These are phyloP conservation scores for Apiotrichum laibachii DNA, from an alignment of 1,284 basidiomycete genomes.

Conservation along the genomic window DNA sequence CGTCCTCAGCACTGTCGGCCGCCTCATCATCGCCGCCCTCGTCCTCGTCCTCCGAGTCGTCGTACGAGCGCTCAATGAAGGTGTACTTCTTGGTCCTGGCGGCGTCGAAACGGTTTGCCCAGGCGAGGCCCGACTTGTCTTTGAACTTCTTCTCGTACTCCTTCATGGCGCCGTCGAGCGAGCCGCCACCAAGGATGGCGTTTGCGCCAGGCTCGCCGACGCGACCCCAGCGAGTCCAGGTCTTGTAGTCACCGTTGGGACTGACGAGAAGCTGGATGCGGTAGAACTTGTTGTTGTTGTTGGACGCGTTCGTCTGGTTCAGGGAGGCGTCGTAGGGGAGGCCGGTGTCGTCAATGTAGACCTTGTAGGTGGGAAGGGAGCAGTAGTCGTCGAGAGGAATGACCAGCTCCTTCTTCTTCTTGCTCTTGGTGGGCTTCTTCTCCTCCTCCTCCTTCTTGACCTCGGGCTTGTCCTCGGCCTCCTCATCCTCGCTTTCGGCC, in stretches of 20 bases:
- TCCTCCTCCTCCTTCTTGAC: not conserved
- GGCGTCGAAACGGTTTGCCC: conserved; percentile 9
- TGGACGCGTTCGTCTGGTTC: conserved; percentile 64
- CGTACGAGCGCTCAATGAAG: conserved; percentile 23
- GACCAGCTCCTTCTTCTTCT: not conserved
- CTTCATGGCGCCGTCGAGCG: conserved; percentile 4
- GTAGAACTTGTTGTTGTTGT: conserved; percentile 62
- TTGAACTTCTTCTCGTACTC: conserved; percentile 24
- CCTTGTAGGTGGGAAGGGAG: conserved; percentile 50
- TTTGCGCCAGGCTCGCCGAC: conserved; percentile 21
- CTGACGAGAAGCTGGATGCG: conserved; percentile 20
- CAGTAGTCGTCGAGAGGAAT: conserved; percentile 18
- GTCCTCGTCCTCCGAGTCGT: conserved; percentile 16
- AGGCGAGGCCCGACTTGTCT: conserved; percentile 23
- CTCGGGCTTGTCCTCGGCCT: not conserved
- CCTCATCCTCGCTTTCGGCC: not conserved
- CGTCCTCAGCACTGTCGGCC: conserved; percentile 4
- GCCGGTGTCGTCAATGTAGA: conserved; percentile 55
- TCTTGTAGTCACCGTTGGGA: conserved; percentile 3
- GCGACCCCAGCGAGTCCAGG: conserved; percentile 26
- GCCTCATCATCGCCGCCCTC: conserved; percentile 2
- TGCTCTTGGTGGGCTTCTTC: not conserved
- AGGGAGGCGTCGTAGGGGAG: conserved; percentile 66
- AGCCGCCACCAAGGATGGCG: conserved; percentile 11
- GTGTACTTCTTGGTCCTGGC: conserved; percentile 21